Conservation (phyloP, 768 basidiomycete genomes). For the Agaricus sinodeliciosus region DNA sequence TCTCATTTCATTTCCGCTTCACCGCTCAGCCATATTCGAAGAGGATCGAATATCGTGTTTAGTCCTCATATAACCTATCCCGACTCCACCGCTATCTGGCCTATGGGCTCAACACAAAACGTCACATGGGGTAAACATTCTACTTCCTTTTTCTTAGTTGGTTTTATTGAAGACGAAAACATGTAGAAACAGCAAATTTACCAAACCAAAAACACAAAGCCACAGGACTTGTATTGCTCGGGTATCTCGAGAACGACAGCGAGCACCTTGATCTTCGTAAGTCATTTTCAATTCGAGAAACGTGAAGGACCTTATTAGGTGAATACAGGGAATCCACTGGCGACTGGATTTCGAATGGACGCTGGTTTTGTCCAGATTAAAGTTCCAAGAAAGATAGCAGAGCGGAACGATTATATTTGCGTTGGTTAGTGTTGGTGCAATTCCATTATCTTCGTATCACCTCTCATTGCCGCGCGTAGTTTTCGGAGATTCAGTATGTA, state of each 20-base stretch:
- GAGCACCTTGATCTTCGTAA: constrained; percentile 47
- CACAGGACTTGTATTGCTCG: constrained; percentile 40
- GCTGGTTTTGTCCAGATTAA: constrained; percentile 31
- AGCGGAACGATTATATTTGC: constrained; percentile 36
- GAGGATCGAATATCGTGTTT: constrained; percentile 15
- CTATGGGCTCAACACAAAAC: constrained; percentile 15
- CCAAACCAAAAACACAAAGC: constrained; percentile 27
- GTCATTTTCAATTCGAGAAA: constrained; percentile 13
- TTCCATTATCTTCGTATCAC: background rate
- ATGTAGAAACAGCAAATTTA: constrained; percentile 30
- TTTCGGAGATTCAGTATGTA: constrained; percentile 41
- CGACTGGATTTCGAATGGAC: constrained; percentile 30
- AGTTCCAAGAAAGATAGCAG: constrained; percentile 27
- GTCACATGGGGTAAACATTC: constrained; percentile 22
- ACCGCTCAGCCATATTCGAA: background rate
- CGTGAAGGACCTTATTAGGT: background rate
- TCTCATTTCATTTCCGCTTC: background rate
- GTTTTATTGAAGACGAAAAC: too few relatives aligned
- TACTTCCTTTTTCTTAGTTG: too few relatives aligned
- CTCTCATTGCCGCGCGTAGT: constrained; percentile 22
- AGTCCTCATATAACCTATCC: constrained; percentile 19
- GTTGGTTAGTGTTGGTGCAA: constrained; percentile 30
- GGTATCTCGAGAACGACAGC: constrained; percentile 28
- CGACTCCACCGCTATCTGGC: constrained; percentile 15
- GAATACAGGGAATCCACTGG: constrained; percentile 38